Percentiles rank a stretch among this genome's conserved stretches.
Evolutionary conservation across 2,329 filamentous ascomycete genomes (phyloP).

Genomic region (Hirsutella rhossiliensis): DNA sequence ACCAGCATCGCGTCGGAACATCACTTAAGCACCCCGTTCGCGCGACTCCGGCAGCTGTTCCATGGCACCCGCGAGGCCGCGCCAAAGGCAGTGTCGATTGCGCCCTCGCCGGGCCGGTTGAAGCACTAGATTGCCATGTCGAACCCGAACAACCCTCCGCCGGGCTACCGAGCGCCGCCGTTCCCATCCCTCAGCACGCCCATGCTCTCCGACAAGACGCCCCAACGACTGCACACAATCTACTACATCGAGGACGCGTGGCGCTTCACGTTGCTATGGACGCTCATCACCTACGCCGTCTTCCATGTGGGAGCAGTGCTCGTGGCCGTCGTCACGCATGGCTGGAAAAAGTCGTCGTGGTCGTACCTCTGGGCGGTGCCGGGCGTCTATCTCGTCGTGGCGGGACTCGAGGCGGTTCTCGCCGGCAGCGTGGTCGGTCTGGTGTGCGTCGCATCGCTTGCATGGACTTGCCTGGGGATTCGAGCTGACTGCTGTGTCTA

Average conservation of each 20-base stretch:
- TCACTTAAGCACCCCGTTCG: too few species aligned
- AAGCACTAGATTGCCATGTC: conserved; percentile 1
- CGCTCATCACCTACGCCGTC: conserved; percentile 61
- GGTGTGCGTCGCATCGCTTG: conserved; percentile 35
- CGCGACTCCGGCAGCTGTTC: too few species aligned
- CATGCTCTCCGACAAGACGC: conserved; percentile 28
- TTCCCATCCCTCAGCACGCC: conserved; percentile 82
- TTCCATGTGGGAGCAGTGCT: conserved; percentile 62
- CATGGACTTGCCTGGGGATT: not conserved
- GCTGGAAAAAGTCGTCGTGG: conserved; percentile 41
- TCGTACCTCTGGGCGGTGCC: conserved; percentile 61
- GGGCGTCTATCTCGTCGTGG: conserved; percentile 56
- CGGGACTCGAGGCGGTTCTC: conserved; percentile 63
- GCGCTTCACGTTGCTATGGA: conserved; percentile 83
- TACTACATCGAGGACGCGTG: conserved; percentile 69
- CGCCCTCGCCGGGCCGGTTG: not conserved
- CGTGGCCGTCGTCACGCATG: conserved; percentile 64
- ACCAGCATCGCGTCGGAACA: too few species aligned
- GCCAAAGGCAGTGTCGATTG: not conserved
- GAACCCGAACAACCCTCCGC: conserved; percentile 21
- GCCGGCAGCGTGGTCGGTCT: conserved; percentile 73
- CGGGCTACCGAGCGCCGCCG: conserved; percentile 49
- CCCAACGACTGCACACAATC: conserved; percentile 42
- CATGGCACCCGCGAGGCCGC: not conserved
- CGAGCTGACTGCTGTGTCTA: conserved; percentile 27